Evolutionary conservation across 2,329 filamentous ascomycete genomes (phyloP).

Genomic region (Trichoderma lentiforme): DNA sequence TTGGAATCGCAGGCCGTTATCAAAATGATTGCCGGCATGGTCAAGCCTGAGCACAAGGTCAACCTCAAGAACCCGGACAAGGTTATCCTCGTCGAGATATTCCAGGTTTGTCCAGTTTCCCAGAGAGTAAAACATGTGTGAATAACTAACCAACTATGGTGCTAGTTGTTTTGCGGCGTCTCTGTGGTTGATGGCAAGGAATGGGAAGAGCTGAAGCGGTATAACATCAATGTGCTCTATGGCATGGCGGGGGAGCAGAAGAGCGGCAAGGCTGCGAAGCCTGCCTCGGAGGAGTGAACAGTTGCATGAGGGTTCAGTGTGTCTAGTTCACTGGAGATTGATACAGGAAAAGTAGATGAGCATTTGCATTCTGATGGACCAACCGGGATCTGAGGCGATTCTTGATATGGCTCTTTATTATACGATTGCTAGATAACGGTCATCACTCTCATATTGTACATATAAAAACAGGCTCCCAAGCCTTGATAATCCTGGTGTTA

Average conservation of each 20-base stretch:
- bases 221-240: constrained; percentile 74
- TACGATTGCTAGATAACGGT: background rate
- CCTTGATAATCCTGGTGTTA: background rate
- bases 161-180: constrained; percentile 72
- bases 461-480: background rate
- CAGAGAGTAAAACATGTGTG: too few relatives aligned
- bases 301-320: background rate
- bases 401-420: background rate
- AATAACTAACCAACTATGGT: background rate
- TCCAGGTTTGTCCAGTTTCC: constrained; percentile 55
- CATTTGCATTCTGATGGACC: background rate
- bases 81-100: constrained; percentile 76
- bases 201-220: constrained; percentile 72
- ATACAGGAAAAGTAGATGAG: background rate
- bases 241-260: constrained; percentile 28
- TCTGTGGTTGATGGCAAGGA: constrained; percentile 68
- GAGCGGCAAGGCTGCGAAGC: constrained; percentile 4
- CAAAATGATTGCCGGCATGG: constrained; percentile 62
- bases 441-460: background rate
- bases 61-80: constrained; percentile 75
- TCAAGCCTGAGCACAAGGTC: constrained; percentile 68
- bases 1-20: constrained; percentile 69
- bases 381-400: background rate
- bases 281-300: background rate
- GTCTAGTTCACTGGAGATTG: background rate